Percentiles rank a stretch among this genome's conserved stretches.
phyloP scores from a whole-genome alignment of 75 land plant genomes.

The Chamaecyparis obtusa region DNA sequence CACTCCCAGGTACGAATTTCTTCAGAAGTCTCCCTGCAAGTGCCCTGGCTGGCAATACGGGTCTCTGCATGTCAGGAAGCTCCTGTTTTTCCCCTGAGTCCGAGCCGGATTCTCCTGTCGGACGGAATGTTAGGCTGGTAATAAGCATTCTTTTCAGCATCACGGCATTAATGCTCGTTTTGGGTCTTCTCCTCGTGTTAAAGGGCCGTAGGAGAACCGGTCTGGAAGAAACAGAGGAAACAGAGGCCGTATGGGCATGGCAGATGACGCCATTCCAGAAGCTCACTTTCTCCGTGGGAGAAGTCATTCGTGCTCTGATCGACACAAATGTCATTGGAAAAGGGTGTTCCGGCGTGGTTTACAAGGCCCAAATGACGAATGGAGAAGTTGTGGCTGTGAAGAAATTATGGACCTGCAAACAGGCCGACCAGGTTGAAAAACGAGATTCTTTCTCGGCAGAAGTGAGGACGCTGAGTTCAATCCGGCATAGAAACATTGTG shows the following conservation, averaged over 20 bases:
- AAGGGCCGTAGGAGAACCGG: neutral
- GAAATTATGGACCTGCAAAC: conserved; percentile 22
- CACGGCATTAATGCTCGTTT: neutral
- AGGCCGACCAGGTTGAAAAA: neutral
- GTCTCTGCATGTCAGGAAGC: conserved; percentile 20
- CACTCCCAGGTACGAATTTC: conserved; percentile 46
- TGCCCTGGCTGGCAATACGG: conserved; percentile 53
- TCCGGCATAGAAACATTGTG: conserved; percentile 82
- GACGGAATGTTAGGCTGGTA: neutral
- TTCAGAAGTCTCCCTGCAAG: conserved; percentile 52
- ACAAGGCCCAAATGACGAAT: conserved; percentile 24
- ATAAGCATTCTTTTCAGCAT: conserved; percentile 6
- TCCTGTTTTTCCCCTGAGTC: neutral
- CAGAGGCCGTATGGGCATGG: conserved; percentile 24
- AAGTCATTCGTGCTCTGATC: conserved; percentile 19
- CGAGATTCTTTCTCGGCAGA: conserved; percentile 60
- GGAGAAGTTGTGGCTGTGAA: conserved; percentile 51
- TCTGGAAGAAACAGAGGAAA: neutral
- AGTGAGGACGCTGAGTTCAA: conserved; percentile 58
- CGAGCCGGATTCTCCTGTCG: neutral
- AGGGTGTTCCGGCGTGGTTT: conserved; percentile 50
- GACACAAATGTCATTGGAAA: conserved; percentile 35
- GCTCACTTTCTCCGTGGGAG: conserved; percentile 34
- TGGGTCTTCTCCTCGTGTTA: neutral
- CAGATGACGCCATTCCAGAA: conserved; percentile 41